Base-by-base conservation (phyloP, 2,329 filamentous ascomycete genomes). In the Stachybotrys echinatus region DNA sequence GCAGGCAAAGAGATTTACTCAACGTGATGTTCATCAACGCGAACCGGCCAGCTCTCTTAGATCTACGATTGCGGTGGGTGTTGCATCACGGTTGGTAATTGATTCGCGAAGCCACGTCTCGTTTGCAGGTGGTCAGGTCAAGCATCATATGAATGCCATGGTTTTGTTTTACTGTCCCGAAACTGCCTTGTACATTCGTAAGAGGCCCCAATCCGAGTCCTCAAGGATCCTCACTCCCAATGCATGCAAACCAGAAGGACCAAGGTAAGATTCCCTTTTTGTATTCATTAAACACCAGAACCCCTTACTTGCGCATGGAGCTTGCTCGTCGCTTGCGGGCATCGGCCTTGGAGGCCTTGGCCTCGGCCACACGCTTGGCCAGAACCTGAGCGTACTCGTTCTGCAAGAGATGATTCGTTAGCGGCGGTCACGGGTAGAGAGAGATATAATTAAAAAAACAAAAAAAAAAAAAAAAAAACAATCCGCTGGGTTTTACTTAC, bases 381-480 rank as follows among this genome's bases (percentile, higher is more conserved):
- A 99, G 84, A 74, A 97, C 77, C 77, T 92, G 85, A 65, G 92
- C 87, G 77, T 99, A 99, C 80, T 99, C 94, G 80, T 89, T 92
- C 92, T 97, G 65, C 48, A 47, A n/a, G 38, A 47, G 58, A 53
- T 21, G 3, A n/a, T 48, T 37, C 49, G 23, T 49, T 43, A 47
- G 2, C 8, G 4, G 42, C 10, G 42, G n/a, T n/a, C n/a, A n/a
- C n/a, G n/a, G n/a, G n/a, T n/a, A n/a, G n/a, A n/a, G n/a, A n/a
- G 10, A 6, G 31, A 8, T 44, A n/a, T n/a, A n/a, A 39, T 14
- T 17, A 17, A 39, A 12, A 37, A 10, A n/a, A n/a, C n/a, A n/a
- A n/a, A n/a, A n/a, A n/a, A n/a, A n/a, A n/a, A n/a, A n/a, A n/a
- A n/a, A n/a, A n/a, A n/a, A n/a, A n/a, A n/a, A n/a, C n/a, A 7